Evolutionary conservation across 1,139 yeast genomes (phyloP).

Genomic region (Yamadazyma mexicana): DNA sequence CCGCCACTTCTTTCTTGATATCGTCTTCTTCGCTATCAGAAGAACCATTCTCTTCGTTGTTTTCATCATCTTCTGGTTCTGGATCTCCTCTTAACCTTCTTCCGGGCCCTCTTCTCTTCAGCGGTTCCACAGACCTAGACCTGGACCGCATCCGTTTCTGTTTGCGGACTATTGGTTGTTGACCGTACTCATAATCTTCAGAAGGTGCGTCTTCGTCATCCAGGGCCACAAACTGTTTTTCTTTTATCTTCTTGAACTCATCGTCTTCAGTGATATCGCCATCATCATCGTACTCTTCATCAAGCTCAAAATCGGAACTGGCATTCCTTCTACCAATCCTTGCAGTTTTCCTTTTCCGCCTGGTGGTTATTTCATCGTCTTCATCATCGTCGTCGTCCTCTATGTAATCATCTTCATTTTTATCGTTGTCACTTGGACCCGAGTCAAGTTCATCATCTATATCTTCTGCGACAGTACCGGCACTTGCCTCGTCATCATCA

Average conservation of each 20-base stretch:
- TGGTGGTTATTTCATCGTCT: slow-evolving; percentile 11
- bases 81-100: slow-evolving; percentile 16
- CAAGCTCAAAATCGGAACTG: slow-evolving; percentile 20
- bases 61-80: slow-evolving; percentile 18
- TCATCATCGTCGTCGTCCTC: slow-evolving; percentile 37
- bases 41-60: slow-evolving; percentile 2
- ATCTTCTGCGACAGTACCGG: no score
- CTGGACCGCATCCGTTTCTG: slow-evolving; percentile 21
- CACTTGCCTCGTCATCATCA: background rate
- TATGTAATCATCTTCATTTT: slow-evolving; percentile 16
- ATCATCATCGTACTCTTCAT: slow-evolving; percentile 16
- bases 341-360: slow-evolving; percentile 16
- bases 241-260: slow-evolving; percentile 28
- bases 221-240: slow-evolving; percentile 37
- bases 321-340: slow-evolving; percentile 6
- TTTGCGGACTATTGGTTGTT: slow-evolving; percentile 19
- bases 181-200: slow-evolving; percentile 30
- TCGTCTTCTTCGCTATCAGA: slow-evolving; percentile 32
- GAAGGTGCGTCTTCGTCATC: slow-evolving; percentile 30
- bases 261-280: slow-evolving; percentile 29
- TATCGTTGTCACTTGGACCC: slow-evolving; percentile 16
- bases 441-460: slow-evolving; percentile 11
- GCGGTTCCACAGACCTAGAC: slow-evolving; percentile 19
- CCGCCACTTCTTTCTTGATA: slow-evolving; percentile 52
- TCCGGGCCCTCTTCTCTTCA: slow-evolving; percentile 13